Percentiles rank a stretch among this genome's conserved stretches.
phyloP scores from a whole-genome alignment of 2,329 filamentous ascomycete genomes.

The Coniella vitis region DNA sequence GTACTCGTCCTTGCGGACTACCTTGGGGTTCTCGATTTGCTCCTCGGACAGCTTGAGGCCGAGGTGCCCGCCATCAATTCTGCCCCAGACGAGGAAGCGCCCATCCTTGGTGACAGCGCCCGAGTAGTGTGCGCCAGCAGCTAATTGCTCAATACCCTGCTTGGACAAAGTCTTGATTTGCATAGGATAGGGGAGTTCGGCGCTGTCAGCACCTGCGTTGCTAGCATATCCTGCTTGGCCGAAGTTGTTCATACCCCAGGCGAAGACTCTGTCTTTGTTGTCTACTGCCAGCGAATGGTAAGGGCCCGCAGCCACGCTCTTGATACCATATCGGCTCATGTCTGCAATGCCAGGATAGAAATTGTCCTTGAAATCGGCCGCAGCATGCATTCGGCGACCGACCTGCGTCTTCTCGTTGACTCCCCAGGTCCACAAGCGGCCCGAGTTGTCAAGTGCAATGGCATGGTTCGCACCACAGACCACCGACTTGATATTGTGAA shows the following conservation, averaged over 20 bases:
- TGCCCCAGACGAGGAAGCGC: slow-evolving; percentile 32
- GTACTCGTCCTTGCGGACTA: slow-evolving; percentile 48
- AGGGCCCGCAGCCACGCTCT: slow-evolving; percentile 46
- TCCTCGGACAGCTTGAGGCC: slow-evolving; percentile 41
- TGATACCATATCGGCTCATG: slow-evolving; percentile 35
- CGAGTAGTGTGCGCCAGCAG: slow-evolving; percentile 58
- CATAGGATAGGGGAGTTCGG: slow-evolving; percentile 48
- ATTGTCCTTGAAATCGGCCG: slow-evolving; percentile 12
- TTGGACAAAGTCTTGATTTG: slow-evolving; percentile 45
- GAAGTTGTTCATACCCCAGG: slow-evolving; percentile 61
- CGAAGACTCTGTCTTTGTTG: slow-evolving; percentile 52
- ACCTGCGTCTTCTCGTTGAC: slow-evolving; percentile 58
- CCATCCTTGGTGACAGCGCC: slow-evolving; percentile 30
- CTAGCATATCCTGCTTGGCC: slow-evolving; percentile 52
- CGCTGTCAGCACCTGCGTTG: slow-evolving; percentile 49
- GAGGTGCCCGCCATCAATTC: slow-evolving; percentile 30
- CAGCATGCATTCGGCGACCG: slow-evolving; percentile 33
- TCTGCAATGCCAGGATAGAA: slow-evolving; percentile 14
- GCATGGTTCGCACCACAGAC: slow-evolving; percentile 52
- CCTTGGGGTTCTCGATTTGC: slow-evolving; percentile 36
- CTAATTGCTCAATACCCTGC: slow-evolving; percentile 45
- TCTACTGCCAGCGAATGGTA: slow-evolving; percentile 61
- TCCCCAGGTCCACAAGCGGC: slow-evolving; percentile 57
- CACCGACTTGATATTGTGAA: slow-evolving; percentile 49
- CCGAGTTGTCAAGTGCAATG: slow-evolving; percentile 50